A percentile compares a stretch with the other conserved stretches of the same genome.
phyloP scores from a whole-genome alignment of 495 filamentous ascomycete genomes.

The Neurospora cerealis region DNA sequence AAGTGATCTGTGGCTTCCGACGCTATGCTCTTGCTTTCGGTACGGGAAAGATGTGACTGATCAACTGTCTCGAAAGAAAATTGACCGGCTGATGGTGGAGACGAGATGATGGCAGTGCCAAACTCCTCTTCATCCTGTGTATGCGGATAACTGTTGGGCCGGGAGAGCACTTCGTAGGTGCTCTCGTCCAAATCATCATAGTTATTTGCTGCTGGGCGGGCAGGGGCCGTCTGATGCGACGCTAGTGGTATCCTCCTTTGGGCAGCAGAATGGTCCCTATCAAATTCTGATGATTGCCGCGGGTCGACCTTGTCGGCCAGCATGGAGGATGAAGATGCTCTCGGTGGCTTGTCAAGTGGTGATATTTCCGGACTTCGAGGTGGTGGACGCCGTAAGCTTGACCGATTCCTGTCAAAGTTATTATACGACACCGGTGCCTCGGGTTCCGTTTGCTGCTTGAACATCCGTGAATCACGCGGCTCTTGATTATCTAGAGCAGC shows the following conservation, averaged over 20 bases:
- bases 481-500: constrained; percentile 5
- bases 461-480: background rate
- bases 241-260: constrained; percentile 14
- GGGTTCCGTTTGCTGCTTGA: background rate
- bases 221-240: constrained; percentile 29
- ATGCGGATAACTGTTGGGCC: constrained; percentile 32
- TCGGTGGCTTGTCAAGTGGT: constrained; percentile 13
- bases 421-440: background rate
- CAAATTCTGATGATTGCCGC: constrained; percentile 26
- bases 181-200: constrained; percentile 16
- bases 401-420: background rate
- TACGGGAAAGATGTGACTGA: constrained; percentile 2
- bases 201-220: constrained; percentile 7
- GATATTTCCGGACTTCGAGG: constrained; percentile 17
- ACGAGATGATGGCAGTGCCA: constrained; percentile 19
- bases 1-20: constrained; percentile 18
- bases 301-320: constrained; percentile 9
- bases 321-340: constrained; percentile 12
- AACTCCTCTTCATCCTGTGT: constrained; percentile 23
- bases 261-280: constrained; percentile 9
- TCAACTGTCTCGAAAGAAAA: constrained; percentile 26
- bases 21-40: constrained; percentile 11
- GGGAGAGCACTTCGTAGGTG: constrained; percentile 31
- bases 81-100: constrained; percentile 26
- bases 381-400: constrained; percentile 10